Percentiles rank a stretch among this genome's conserved stretches.
Evolutionary conservation across 768 basidiomycete species (phyloP).

Genomic region (Kwoniella botswanensis): DNA sequence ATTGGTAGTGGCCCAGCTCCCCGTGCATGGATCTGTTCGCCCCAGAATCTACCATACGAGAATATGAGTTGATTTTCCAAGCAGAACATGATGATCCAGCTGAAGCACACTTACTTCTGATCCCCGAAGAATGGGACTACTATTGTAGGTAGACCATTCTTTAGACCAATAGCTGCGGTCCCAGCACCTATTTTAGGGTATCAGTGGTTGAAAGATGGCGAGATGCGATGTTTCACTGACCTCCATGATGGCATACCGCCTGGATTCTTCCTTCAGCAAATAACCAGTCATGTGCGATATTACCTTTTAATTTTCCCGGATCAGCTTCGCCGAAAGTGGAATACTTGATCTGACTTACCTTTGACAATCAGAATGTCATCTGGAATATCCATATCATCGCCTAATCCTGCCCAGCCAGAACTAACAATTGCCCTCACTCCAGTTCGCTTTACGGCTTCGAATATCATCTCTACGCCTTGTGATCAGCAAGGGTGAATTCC

Average conservation of each 20-base stretch:
- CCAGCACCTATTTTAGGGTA: conserved; percentile 60
- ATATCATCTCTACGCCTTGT: conserved; percentile 61
- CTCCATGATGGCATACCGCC: conserved; percentile 68
- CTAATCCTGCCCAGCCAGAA: conserved; percentile 71
- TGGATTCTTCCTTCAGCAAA: conserved; percentile 60
- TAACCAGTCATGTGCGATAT: conserved; percentile 72
- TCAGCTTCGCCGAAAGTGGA: background rate
- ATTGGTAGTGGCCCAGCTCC: conserved; percentile 55
- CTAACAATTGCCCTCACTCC: conserved; percentile 66
- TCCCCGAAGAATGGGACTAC: conserved; percentile 68
- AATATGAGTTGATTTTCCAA: background rate
- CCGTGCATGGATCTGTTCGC: conserved; percentile 25
- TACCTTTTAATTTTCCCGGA: conserved; percentile 43
- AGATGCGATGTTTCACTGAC: conserved; percentile 35
- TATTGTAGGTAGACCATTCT: conserved; percentile 66
- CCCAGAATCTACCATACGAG: conserved; percentile 33
- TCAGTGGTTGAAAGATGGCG: too few species aligned
- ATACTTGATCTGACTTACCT: conserved; percentile 13
- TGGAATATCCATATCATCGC: conserved; percentile 62
- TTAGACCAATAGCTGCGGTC: conserved; percentile 67
- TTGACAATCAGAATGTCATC: conserved; percentile 64
- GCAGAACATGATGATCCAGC: background rate
- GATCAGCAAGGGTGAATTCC: background rate
- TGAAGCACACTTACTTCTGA: conserved; percentile 55
- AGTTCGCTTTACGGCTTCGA: conserved; percentile 64